Evolutionary conservation across 2,329 filamentous ascomycete genomes (phyloP).

Genomic region (Gnomoniopsis sp.): DNA sequence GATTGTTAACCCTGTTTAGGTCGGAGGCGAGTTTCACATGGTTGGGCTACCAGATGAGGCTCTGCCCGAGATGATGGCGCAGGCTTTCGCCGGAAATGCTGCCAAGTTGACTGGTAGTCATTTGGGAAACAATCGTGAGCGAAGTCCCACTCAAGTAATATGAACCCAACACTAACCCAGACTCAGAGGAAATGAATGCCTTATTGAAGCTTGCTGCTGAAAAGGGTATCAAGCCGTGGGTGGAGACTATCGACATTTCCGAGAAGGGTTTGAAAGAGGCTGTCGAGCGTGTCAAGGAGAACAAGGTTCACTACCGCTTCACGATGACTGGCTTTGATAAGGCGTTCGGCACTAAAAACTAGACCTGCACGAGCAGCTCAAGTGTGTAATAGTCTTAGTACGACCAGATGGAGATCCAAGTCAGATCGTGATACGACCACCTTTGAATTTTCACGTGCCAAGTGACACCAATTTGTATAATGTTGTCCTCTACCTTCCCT

Average conservation of each 20-base stretch:
- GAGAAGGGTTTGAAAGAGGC: slow-evolving; percentile 64
- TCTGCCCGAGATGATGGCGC: slow-evolving; percentile 38
- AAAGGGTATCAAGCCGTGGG: slow-evolving; percentile 35
- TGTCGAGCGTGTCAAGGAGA: slow-evolving; percentile 65
- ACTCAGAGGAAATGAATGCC: slow-evolving; percentile 45
- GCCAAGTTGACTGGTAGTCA: slow-evolving; percentile 46
- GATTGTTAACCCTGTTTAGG: slow-evolving; percentile 13
- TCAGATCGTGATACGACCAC: too few relatives aligned
- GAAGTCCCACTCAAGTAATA: background rate
- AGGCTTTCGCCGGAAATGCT: slow-evolving; percentile 38
- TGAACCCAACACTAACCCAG: background rate
- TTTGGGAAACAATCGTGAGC: slow-evolving; percentile 51
- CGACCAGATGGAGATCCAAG: too few relatives aligned
- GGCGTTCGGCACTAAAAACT: slow-evolving; percentile 42
- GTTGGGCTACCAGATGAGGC: slow-evolving; percentile 54
- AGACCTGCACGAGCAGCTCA: background rate
- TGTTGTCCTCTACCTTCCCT: background rate
- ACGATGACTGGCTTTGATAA: slow-evolving; percentile 67
- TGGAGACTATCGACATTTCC: slow-evolving; percentile 24
- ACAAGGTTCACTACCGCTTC: slow-evolving; percentile 70
- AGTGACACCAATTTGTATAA: background rate
- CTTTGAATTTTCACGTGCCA: background rate
- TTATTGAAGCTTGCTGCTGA: slow-evolving; percentile 59
- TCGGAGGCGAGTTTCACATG: slow-evolving; percentile 55
- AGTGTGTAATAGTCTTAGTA: background rate